Evolutionary conservation across 371 early-diverging fungal species (phyloP), one percentile per base, ranked within the genome.

Genomic region (Amoeboaphelidium protococcarum): DNA sequence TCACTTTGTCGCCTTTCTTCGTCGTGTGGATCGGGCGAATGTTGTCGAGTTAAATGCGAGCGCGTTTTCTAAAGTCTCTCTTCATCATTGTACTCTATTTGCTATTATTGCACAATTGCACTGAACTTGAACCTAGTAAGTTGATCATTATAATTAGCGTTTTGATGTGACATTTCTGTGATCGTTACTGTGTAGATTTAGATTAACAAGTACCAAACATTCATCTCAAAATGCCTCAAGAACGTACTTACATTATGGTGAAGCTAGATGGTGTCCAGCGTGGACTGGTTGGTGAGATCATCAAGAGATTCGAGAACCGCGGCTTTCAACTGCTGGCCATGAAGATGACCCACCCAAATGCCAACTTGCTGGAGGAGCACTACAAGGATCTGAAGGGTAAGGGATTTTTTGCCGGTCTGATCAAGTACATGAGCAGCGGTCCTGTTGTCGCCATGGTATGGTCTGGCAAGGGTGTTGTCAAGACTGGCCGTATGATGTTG

Each of bases 401-500:
- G 80, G 70, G 78, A 54, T 97, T 96, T 82, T 98, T 95, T 80
- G 79, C 81, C 56, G 70, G 73, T 54, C 74, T 98, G 53, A 73
- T 95, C 56, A 65, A 73, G 49, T 88, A 81, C 74, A 76, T 85
- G 75, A 71, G 66, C 71, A 77, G 78, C 55, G 42, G 40, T 10
- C 37, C 47, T 46, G 47, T 41, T 20, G 31, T 50, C 3, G 6
- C 57, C 49, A 66, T 78, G 75, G 70, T 98, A 57, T 96, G 88
- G 82, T 68, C 68, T 58, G 98, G 99, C 54, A 88, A 92, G 74
- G 76, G 80, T 50, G 96, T 74, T 51, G 95, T 98, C 68, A 81
- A 80, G 72, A 76, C 79, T 58, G 95, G 92, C 54, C 86, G 99
- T 65, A 71, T 70, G 53, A 72, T 99, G 68, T 76, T 98, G 53